Evolutionary conservation across 768 basidiomycete species (phyloP).

Genomic region (Suillus lakei): DNA sequence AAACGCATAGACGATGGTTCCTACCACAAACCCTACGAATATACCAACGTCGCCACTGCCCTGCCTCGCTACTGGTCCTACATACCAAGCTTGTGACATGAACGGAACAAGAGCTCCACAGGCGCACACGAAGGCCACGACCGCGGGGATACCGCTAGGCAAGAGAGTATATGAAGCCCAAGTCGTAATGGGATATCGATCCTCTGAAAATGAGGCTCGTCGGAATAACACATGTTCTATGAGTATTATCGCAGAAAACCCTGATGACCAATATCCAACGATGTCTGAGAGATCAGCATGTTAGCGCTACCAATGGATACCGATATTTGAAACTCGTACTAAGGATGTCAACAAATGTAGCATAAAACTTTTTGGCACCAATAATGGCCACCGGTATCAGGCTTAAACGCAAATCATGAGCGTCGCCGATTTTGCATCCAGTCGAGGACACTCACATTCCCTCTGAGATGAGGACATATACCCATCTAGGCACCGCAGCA

Average conservation of each 20-base stretch:
- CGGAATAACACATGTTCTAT: constrained; percentile 50
- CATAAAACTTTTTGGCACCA: constrained; percentile 50
- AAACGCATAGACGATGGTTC: constrained; percentile 33
- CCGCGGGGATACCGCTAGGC: constrained; percentile 47
- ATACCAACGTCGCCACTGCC: constrained; percentile 54
- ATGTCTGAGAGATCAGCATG: constrained; percentile 29
- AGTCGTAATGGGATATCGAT: constrained; percentile 39
- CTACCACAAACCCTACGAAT: constrained; percentile 42
- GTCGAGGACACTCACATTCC: constrained; percentile 41
- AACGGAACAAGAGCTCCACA: constrained; percentile 47
- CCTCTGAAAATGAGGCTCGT: constrained; percentile 33
- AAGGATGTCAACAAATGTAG: constrained; percentile 47
- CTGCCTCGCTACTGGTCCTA: constrained; percentile 49
- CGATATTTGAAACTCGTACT: constrained; percentile 26
- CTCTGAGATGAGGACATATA: constrained; percentile 49
- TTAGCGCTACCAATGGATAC: not conserved
- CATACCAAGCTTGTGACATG: constrained; percentile 59
- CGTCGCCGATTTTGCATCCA: not conserved
- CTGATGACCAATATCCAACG: constrained; percentile 50
- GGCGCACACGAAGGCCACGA: constrained; percentile 44
- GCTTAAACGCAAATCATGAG: constrained; percentile 25
- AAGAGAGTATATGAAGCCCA: constrained; percentile 44
- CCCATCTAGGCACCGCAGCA: constrained; percentile 47
- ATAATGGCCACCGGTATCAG: constrained; percentile 52
- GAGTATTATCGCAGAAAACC: constrained; percentile 44